Conservation (phyloP, 805 yeast genomes). For the Candida mattraensis region DNA sequence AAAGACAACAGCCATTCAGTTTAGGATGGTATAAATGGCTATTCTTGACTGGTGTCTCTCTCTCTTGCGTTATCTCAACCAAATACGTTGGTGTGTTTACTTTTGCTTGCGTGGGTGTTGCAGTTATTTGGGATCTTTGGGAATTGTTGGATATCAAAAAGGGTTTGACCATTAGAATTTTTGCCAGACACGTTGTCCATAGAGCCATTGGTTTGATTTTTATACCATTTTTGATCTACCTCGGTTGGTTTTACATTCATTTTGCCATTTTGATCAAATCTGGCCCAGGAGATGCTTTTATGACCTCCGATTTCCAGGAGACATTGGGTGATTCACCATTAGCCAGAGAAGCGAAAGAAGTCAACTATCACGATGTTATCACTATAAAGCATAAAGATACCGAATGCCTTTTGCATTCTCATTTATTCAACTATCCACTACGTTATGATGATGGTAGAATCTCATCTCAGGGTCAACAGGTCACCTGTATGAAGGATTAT, state of each 20-base stretch:
- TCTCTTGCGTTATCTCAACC: slow-evolving; percentile 91
- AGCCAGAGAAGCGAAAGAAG: slow-evolving; percentile 66
- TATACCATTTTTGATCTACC: slow-evolving; percentile 77
- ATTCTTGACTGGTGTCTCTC: slow-evolving; percentile 73
- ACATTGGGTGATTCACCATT: slow-evolving; percentile 81
- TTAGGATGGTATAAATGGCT: slow-evolving; percentile 87
- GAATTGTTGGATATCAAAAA: slow-evolving; percentile 67
- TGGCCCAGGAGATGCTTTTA: slow-evolving; percentile 94
- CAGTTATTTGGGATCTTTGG: slow-evolving; percentile 89
- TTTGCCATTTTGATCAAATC: slow-evolving; percentile 78
- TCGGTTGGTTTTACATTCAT: slow-evolving; percentile 91
- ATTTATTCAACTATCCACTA: slow-evolving; percentile 70
- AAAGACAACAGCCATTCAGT: slow-evolving; percentile 66
- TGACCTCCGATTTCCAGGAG: slow-evolving; percentile 95
- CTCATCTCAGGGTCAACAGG: slow-evolving; percentile 93
- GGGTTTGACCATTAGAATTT: slow-evolving; percentile 58
- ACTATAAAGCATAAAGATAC: slow-evolving; percentile 83
- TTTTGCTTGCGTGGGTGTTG: slow-evolving; percentile 81
- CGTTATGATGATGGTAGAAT: slow-evolving; percentile 96
- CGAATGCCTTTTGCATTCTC: slow-evolving; percentile 80
- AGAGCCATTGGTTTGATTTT: slow-evolving; percentile 71
- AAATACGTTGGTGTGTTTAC: slow-evolving; percentile 96
- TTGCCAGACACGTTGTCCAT: slow-evolving; percentile 70
- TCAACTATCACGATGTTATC: slow-evolving; percentile 73
- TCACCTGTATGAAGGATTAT: slow-evolving; percentile 62